Evolutionary conservation across 2,329 filamentous ascomycete genomes (phyloP), one percentile per base, ranked within the genome.

Genomic region (Cladophialophora carrionii): DNA sequence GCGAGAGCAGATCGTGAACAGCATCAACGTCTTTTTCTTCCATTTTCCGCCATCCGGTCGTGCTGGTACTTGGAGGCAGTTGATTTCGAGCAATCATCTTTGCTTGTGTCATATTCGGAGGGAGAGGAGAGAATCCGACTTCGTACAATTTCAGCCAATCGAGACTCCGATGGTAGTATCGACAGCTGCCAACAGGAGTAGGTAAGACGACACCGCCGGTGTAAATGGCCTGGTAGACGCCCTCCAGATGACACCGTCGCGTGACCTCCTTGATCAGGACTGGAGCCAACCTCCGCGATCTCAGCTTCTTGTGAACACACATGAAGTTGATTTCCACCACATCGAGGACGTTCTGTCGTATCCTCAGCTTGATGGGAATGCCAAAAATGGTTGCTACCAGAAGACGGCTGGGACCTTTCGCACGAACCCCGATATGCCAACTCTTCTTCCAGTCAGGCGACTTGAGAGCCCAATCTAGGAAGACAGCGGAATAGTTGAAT

Each of bases 211-310:
- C 88, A 46, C 95, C 95, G 31, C 89, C 95, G 0, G 95, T 99
- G 81, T 97, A 98, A 64, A 99, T 91, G 57, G 94, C 95, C 79
- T 99, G 95, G 84, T 90, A 98, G 70, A 96, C 89, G 63, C 89
- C 90, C 69, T 90, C 84, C 55, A 92, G 80, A 78, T 98, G 96
- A 82, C 92, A 96, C 69, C 92, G 86, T 55, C 95, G 89, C 4
- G 95, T 99, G 72, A 99, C 92, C 77, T 99, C 95, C 78, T 97
- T 97, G 82, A 99, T 99, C 60, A 99, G 86, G 1, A 98, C 90
- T 0, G 95, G 95, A 0, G 95, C 88, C 51, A 99, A 87, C 61
- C 95, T 89, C 82, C 98, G 97, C 64, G 90, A 88, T 57, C 95
- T 91, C 34, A 99, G 87, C 80, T 98, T 98, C 84, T 98, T 98